Conservation (phyloP, 352 stramenopile genomes). For the Phytophthora pistaciae region DNA sequence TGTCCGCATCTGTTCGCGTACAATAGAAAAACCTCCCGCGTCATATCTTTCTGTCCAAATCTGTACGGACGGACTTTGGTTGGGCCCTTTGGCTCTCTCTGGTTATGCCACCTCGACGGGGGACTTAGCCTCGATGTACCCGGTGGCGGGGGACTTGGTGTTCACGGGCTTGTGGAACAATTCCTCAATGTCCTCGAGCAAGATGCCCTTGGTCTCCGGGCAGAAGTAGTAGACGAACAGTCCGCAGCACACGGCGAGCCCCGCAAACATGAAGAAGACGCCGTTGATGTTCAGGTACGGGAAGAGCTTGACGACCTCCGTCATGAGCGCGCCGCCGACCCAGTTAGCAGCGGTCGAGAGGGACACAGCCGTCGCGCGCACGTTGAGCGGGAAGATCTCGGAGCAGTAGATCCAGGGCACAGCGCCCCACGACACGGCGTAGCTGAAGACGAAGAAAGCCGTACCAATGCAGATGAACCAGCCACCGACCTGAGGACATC, state of each 20-base stretch:
- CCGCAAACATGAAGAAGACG: conserved; percentile 37
- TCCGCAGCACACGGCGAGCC: conserved; percentile 10
- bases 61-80: too few relatives aligned
- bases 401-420: conserved; percentile 64
- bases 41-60: too few relatives aligned
- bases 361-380: conserved; percentile 52
- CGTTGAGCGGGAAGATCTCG: conserved; percentile 62
- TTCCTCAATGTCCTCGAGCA: conserved; percentile 42
- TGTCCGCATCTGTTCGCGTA: too few relatives aligned
- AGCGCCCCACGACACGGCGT: conserved; percentile 39
- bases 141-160: conserved; percentile 18
- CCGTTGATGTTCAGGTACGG: conserved; percentile 39
- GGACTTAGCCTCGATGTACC: conserved; percentile 40
- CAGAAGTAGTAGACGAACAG: conserved; percentile 38
- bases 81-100: not conserved
- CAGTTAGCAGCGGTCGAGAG: conserved; percentile 50
- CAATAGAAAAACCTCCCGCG: too few relatives aligned
- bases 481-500: conserved; percentile 40
- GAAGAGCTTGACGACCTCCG: conserved; percentile 38
- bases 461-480: conserved; percentile 50
- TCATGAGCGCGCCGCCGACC: conserved; percentile 50
- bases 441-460: conserved; percentile 50
- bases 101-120: conserved; percentile 29
- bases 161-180: conserved; percentile 23
- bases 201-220: conserved; percentile 37